Percentiles rank a stretch among this genome's conserved stretches.
Conservation (phyloP, 1,284 basidiomycete genomes). For the Volvariella volvacea region DNA sequence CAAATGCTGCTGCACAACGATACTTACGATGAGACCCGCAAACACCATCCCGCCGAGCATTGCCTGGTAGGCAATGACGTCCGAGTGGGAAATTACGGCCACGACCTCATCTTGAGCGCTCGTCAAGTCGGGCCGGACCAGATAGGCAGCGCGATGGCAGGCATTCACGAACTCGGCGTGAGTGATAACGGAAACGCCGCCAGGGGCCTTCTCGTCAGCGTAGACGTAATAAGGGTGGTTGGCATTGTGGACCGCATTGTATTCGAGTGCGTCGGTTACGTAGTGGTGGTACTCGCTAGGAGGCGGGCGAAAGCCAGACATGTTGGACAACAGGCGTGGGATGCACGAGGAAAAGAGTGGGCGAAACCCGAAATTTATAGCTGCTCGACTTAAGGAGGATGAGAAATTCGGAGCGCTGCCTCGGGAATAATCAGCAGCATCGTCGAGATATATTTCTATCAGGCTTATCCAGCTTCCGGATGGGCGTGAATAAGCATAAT, state of each 20-base stretch:
- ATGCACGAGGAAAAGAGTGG: no score
- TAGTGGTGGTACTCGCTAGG: no score
- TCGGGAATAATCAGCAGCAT: no score
- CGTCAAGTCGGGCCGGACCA: conserved; percentile 11
- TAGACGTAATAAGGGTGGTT: conserved; percentile 15
- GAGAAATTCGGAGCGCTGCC: no score
- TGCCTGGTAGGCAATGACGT: conserved; percentile 27
- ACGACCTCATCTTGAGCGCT: conserved; percentile 21
- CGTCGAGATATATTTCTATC: no score
- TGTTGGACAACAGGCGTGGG: no score
- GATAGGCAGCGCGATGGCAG: conserved; percentile 18
- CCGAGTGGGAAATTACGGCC: conserved; percentile 25
- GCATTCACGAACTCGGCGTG: conserved; percentile 25
- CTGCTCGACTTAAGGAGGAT: no score
- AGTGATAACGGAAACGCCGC: conserved; percentile 13
- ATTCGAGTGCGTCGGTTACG: conserved; percentile 13
- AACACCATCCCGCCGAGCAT: conserved; percentile 18
- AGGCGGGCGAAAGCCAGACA: no score
- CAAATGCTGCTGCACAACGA: no score
- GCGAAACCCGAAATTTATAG: no score
- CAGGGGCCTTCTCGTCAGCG: conserved; percentile 10
- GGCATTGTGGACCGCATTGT: conserved; percentile 21
- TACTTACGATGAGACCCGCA: conserved; percentile 21
- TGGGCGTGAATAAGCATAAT: no score
- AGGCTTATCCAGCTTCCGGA: no score